Base-by-base conservation (phyloP, 176 grass and related monocot genomes). In the Dendrocalamus sinicus region DNA sequence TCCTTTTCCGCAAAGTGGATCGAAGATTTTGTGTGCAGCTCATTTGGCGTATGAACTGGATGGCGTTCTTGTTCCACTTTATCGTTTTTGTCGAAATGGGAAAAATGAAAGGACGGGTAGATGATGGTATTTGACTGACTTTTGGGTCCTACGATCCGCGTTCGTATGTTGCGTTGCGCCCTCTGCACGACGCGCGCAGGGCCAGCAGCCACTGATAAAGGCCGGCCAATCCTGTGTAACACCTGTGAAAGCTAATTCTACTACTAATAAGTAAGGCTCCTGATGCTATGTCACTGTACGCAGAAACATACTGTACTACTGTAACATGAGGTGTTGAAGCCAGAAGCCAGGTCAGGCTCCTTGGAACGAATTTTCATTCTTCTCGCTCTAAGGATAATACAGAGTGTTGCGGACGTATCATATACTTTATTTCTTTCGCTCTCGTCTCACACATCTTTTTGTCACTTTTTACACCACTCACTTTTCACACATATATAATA, bases 21-120 rank as follows among this genome's bases (percentile, higher is more conserved):
- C 37, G 37, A 39, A 39, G 48, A n/a, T 76, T 62, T 60, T 2
- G 20, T 60, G 65, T 70, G 54, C 79, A 50, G 15, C 39, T 77
- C 79, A 70, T 70, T 45, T 65, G 28, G 22, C 20, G 43, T 39
- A 64, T 71, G 28, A 59, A 71, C 44, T 43, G 43, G 73, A 67
- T 24, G 44, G 4, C 15, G 22, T 15, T 43, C n/a, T 7, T 45
- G 14, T 41, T 87, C 15, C 45, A 48, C 12, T 52, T 73, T 67
- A 43, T 48, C 32, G 26, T 24, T 4, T 57, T 23, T 59, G 3
- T 59, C 55, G 11, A 60, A 60, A 11, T 23, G 57, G 22, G 22
- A 11, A 57, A 47, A 59, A n/a, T 10, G 4, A 23, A 60, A 23
- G 12, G 13, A 12, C 19, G 0, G 30, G 35, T 67, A 19, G 84